Conservation (phyloP, 345 rosid species). For the Rhizophora apiculata region DNA sequence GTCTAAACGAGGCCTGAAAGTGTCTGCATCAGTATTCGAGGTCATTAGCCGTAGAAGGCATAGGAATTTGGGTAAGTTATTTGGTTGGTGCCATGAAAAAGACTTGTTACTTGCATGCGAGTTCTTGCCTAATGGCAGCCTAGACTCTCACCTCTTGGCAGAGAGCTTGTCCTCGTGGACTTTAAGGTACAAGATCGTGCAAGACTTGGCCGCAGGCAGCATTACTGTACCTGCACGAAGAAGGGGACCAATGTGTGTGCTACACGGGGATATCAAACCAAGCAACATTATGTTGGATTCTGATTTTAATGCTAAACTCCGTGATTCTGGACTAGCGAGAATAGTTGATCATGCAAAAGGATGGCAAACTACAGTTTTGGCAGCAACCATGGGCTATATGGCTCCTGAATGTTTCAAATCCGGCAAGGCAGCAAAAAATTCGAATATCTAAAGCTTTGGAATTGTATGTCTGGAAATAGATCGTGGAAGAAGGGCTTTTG, state of each 20-base stretch:
- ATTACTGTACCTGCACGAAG: conserved; percentile 33
- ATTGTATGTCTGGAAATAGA: conserved; percentile 35
- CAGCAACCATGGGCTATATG: conserved; percentile 31
- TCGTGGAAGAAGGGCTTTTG: neutral
- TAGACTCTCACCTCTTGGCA: conserved; percentile 25
- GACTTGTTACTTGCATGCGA: conserved; percentile 35
- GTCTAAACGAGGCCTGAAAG: too few relatives aligned
- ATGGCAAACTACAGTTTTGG: conserved; percentile 20
- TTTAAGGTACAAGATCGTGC: conserved; percentile 18
- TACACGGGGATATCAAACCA: conserved; percentile 38
- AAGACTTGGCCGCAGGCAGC: conserved; percentile 31
- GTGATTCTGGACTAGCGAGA: conserved; percentile 36
- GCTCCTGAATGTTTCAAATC: conserved; percentile 26
- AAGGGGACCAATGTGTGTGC: conserved; percentile 29
- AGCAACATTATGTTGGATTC: conserved; percentile 33
- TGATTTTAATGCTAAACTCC: conserved; percentile 27
- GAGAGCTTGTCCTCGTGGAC: conserved; percentile 20
- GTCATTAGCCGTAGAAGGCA: conserved; percentile 39
- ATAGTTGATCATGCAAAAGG: conserved; percentile 28
- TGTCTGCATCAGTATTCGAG: too few relatives aligned
- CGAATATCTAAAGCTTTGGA: conserved; percentile 37
- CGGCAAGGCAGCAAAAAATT: conserved; percentile 34
- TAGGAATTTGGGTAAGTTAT: conserved; percentile 30
- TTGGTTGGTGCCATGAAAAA: conserved; percentile 42
- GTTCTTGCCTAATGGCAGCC: conserved; percentile 35